Percentiles rank a stretch among this genome's conserved stretches.
Evolutionary conservation across 1,139 yeast genomes (phyloP).

Genomic region (Blastobotrys aristatus): DNA sequence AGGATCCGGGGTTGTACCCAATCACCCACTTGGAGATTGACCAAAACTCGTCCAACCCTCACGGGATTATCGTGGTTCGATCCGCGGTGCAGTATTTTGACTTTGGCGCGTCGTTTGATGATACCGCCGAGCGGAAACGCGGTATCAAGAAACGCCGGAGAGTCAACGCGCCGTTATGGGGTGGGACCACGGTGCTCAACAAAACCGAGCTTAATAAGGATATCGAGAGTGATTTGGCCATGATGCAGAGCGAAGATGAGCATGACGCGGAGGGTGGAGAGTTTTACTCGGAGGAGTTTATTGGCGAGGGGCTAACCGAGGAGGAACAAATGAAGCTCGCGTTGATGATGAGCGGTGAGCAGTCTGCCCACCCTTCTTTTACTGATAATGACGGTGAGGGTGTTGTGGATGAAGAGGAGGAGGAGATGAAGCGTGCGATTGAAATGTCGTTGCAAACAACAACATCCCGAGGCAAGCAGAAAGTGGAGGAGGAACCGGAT

Average conservation of each 20-base stretch:
- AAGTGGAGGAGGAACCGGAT: background rate
- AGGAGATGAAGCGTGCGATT: constrained; percentile 17
- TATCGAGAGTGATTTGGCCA: constrained; percentile 30
- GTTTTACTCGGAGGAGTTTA: constrained; percentile 21
- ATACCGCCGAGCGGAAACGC: constrained; percentile 28
- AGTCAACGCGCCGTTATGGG: constrained; percentile 8
- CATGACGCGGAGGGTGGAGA: constrained; percentile 20
- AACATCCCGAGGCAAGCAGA: background rate
- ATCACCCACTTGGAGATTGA: constrained; percentile 44
- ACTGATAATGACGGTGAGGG: background rate
- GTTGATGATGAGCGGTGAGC: constrained; percentile 34
- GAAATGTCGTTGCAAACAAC: constrained; percentile 11
- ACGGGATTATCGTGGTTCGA: constrained; percentile 54
- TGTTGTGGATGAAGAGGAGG: constrained; percentile 11
- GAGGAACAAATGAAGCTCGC: constrained; percentile 42
- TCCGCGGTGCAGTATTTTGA: constrained; percentile 59
- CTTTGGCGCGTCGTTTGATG: constrained; percentile 43
- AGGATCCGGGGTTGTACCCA: constrained; percentile 33
- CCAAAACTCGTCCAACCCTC: constrained; percentile 40
- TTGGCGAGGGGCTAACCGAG: constrained; percentile 38
- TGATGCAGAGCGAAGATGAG: constrained; percentile 34
- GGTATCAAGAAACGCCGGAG: constrained; percentile 25
- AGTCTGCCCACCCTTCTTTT: background rate
- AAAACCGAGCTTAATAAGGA: constrained; percentile 19
- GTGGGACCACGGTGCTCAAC: constrained; percentile 2